Conservation (phyloP, 2,329 filamentous ascomycete genomes). For the Thelonectria discophora region DNA sequence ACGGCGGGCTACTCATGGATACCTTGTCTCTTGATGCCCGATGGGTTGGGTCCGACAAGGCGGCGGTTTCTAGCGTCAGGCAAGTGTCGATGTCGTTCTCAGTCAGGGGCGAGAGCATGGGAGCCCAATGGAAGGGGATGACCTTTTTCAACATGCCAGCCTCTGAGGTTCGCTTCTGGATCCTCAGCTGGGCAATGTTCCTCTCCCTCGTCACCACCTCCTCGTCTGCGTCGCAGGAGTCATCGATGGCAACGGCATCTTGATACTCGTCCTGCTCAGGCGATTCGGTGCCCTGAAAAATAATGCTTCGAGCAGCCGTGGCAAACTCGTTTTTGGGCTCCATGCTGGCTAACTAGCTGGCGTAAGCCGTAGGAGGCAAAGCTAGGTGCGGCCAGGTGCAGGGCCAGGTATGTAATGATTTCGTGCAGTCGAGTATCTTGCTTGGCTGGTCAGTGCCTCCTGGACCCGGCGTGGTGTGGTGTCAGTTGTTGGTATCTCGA, state of each 20-base stretch:
- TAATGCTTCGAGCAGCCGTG: slow-evolving; percentile 41
- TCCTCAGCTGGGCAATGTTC: slow-evolving; percentile 51
- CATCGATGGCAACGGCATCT: slow-evolving; percentile 49
- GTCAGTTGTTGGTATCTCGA: background rate
- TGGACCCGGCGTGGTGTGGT: background rate
- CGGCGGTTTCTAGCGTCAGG: slow-evolving; percentile 63
- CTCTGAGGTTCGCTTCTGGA: slow-evolving; percentile 46
- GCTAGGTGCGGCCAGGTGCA: too few species aligned
- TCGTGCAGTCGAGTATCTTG: slow-evolving; percentile 6
- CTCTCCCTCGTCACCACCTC: slow-evolving; percentile 50
- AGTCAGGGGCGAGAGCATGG: slow-evolving; percentile 71
- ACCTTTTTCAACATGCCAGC: slow-evolving; percentile 52
- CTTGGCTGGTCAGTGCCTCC: background rate
- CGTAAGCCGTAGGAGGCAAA: background rate
- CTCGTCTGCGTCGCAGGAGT: slow-evolving; percentile 52
- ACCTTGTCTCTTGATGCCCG: slow-evolving; percentile 65
- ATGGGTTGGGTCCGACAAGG: slow-evolving; percentile 60
- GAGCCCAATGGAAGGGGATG: slow-evolving; percentile 69
- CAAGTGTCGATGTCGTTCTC: slow-evolving; percentile 70
- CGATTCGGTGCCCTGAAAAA: slow-evolving; percentile 35
- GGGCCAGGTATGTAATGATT: background rate
- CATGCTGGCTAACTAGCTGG: slow-evolving; percentile 24
- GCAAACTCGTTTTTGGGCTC: slow-evolving; percentile 41
- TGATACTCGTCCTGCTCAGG: slow-evolving; percentile 29
- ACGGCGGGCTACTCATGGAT: slow-evolving; percentile 2